phyloP scores from a whole-genome alignment of 768 basidiomycete species.

The Trametes villosa region DNA sequence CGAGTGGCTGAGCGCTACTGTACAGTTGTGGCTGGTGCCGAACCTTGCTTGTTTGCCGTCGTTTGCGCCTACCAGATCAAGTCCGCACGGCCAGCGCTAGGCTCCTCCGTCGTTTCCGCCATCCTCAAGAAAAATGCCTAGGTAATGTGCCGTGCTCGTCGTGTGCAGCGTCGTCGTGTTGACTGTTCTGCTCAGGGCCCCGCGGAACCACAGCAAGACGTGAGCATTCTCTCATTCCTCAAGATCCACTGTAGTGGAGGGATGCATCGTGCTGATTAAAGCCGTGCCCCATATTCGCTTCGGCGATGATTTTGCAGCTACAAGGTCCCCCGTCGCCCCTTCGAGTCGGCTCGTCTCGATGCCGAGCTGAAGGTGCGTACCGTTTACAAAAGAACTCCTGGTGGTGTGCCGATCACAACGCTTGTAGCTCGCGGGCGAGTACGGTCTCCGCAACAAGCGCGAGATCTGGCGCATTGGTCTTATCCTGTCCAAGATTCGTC shows the following conservation, averaged over 20 bases:
- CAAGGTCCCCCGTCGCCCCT: slow-evolving; percentile 98
- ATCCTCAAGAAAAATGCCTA: slow-evolving; percentile 82
- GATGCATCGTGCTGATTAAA: slow-evolving; percentile 65
- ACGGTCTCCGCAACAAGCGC: slow-evolving; percentile 99
- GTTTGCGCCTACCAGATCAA: slow-evolving; percentile 37
- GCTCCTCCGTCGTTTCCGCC: slow-evolving; percentile 36
- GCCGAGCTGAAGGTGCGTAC: slow-evolving; percentile 91
- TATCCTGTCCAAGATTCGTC: slow-evolving; percentile 98
- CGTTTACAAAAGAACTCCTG: neutral
- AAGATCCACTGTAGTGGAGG: slow-evolving; percentile 72
- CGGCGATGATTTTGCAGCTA: slow-evolving; percentile 68
- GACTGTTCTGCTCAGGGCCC: slow-evolving; percentile 64
- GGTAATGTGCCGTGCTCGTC: slow-evolving; percentile 53
- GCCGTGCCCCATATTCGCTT: slow-evolving; percentile 64
- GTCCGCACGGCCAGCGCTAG: slow-evolving; percentile 29
- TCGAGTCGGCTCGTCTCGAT: slow-evolving; percentile 97
- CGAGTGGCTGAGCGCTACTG: slow-evolving; percentile 70
- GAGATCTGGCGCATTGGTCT: slow-evolving; percentile 99
- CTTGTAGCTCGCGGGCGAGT: slow-evolving; percentile 94
- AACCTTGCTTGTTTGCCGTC: slow-evolving; percentile 39
- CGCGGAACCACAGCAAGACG: slow-evolving; percentile 94
- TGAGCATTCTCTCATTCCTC: slow-evolving; percentile 61
- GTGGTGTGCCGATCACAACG: neutral
- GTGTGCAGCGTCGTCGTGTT: slow-evolving; percentile 33
- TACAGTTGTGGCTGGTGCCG: slow-evolving; percentile 61